These are phyloP conservation scores for Microsporum audouinii DNA, from an alignment of 2,329 filamentous ascomycete genomes.

Conservation along the genomic window DNA sequence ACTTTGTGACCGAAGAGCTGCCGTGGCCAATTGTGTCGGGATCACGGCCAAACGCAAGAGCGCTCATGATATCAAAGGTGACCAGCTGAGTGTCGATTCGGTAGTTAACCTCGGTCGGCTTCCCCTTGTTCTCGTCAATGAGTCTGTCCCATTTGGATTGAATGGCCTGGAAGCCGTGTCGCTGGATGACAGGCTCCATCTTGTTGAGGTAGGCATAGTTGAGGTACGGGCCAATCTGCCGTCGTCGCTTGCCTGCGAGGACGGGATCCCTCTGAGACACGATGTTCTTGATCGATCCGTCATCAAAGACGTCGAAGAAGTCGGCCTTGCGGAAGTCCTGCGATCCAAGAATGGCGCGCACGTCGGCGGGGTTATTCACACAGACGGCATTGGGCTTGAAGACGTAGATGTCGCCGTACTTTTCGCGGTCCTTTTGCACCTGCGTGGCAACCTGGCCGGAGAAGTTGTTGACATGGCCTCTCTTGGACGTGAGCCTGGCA, in stretches of 20 bases:
- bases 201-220: constrained; percentile 4
- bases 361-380: not conserved
- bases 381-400: constrained; percentile 4
- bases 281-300: not conserved
- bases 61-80: constrained; percentile 7
- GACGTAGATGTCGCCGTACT: constrained; percentile 4
- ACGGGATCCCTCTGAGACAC: constrained; percentile 2
- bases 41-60: constrained; percentile 4
- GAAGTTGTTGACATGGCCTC: constrained; percentile 4
- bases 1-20: constrained; percentile 1
- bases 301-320: constrained; percentile 5
- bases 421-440: not conserved
- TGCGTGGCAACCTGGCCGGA: not conserved
- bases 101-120: constrained; percentile 5
- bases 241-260: not conserved
- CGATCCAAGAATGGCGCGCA: constrained; percentile 2
- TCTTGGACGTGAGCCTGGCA: not conserved
- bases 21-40: not conserved
- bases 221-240: constrained; percentile 3
- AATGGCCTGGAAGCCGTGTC: constrained; percentile 4
- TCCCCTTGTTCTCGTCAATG: not conserved
- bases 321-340: constrained; percentile 1
- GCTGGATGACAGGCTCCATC: constrained; percentile 2
- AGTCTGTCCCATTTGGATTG: constrained; percentile 1
- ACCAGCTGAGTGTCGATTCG: constrained; percentile 6